Conservation (phyloP, 306 rosid genomes). For the Begonia masoniana region DNA sequence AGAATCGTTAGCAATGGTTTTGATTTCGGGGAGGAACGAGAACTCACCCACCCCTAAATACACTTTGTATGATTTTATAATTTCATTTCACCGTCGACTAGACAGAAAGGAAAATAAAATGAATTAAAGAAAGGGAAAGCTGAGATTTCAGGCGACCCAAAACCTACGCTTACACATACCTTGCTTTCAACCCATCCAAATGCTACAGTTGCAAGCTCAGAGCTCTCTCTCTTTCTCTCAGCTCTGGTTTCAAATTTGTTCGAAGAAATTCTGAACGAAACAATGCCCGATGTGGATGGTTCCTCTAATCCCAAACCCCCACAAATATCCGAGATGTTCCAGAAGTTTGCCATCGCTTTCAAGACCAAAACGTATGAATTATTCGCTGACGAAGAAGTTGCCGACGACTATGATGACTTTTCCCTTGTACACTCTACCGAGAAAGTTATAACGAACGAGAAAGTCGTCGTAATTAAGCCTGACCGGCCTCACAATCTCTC, state of each 20-base stretch:
- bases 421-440: slow-evolving; percentile 84
- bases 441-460: slow-evolving; percentile 81
- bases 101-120: too few species aligned
- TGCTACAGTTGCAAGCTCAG: slow-evolving; percentile 3
- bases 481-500: slow-evolving; percentile 18
- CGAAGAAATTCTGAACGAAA: not conserved
- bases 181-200: slow-evolving; percentile 49
- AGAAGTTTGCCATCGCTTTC: slow-evolving; percentile 90
- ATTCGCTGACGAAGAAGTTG: slow-evolving; percentile 47
- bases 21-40: too few species aligned
- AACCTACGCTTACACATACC: slow-evolving; percentile 19
- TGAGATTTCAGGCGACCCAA: slow-evolving; percentile 5
- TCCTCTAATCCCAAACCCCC: slow-evolving; percentile 60
- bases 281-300: slow-evolving; percentile 51
- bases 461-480: slow-evolving; percentile 88
- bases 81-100: too few species aligned
- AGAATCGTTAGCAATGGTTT: too few species aligned
- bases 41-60: too few species aligned
- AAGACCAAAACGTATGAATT: slow-evolving; percentile 81
- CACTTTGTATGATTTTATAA: too few species aligned
- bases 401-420: slow-evolving; percentile 55
- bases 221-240: slow-evolving; percentile 4
- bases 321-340: slow-evolving; percentile 92
- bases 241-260: not conserved
- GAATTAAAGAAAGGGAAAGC: not conserved